Evolutionary conservation across 148 eudicot genomes (phyloP).

Genomic region (Rhododendron griersonianum): DNA sequence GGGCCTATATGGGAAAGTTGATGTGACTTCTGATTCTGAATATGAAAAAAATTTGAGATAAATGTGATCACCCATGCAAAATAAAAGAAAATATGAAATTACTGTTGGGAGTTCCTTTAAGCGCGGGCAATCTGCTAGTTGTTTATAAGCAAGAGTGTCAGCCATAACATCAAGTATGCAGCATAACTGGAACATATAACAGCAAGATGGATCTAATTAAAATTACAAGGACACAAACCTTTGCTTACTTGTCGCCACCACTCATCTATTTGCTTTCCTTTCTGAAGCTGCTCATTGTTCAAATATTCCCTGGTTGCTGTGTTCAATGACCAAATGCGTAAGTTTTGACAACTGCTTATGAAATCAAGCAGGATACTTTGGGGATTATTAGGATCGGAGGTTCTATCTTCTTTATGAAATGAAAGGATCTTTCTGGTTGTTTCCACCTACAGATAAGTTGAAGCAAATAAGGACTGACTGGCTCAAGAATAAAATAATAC

Average conservation of each 20-base stretch:
- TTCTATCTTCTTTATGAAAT: slow-evolving; percentile 84
- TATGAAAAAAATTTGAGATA: background rate
- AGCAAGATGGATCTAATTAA: background rate
- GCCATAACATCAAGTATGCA: background rate
- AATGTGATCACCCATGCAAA: background rate
- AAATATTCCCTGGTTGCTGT: slow-evolving; percentile 67
- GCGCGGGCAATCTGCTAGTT: background rate
- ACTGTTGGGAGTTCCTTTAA: background rate
- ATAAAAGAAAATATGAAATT: background rate
- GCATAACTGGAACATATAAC: background rate
- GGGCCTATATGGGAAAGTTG: background rate
- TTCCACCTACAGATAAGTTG: slow-evolving; percentile 55
- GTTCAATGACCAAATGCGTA: slow-evolving; percentile 87
- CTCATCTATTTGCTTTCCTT: slow-evolving; percentile 98
- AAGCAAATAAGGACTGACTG: slow-evolving; percentile 7
- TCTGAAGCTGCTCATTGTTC: slow-evolving; percentile 87
- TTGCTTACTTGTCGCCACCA: slow-evolving; percentile 97
- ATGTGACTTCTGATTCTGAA: background rate
- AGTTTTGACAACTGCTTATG: slow-evolving; percentile 89
- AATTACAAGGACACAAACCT: slow-evolving; percentile 38
- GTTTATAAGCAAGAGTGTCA: background rate
- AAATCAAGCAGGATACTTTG: slow-evolving; percentile 86
- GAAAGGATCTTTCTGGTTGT: slow-evolving; percentile 77
- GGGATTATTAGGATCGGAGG: slow-evolving; percentile 71
- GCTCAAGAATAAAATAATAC: background rate